phyloP scores from a whole-genome alignment of 192 early-diverging fungal species.

The Coemansia sp. region DNA sequence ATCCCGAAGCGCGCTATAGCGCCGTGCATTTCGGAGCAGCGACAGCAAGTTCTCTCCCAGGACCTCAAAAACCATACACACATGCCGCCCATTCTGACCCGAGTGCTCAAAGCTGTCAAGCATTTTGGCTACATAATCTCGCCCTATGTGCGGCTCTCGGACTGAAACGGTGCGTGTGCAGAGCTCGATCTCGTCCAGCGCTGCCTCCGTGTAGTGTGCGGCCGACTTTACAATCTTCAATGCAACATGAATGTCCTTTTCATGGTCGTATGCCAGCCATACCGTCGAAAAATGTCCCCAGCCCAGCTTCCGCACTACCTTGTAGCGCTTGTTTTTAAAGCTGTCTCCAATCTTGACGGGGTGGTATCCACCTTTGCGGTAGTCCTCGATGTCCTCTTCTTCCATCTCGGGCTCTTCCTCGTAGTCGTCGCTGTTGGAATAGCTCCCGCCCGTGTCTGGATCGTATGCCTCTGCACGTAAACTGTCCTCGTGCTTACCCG shows the following conservation, averaged over 20 bases:
- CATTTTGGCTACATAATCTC: slow-evolving; percentile 75
- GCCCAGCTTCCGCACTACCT: slow-evolving; percentile 88
- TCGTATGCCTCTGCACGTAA: background rate
- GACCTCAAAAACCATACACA: slow-evolving; percentile 98
- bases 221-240: slow-evolving; percentile 98
- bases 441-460: slow-evolving; percentile 6
- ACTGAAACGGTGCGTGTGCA: slow-evolving; percentile 71
- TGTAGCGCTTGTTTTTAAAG: slow-evolving; percentile 78
- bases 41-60: slow-evolving; percentile 92
- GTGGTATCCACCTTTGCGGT: slow-evolving; percentile 93
- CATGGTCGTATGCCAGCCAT: slow-evolving; percentile 83
- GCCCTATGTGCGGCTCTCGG: slow-evolving; percentile 36
- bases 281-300: slow-evolving; percentile 99
- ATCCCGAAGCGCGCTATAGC: slow-evolving; percentile 39
- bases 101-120: slow-evolving; percentile 88
- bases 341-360: slow-evolving; percentile 79
- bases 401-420: slow-evolving; percentile 59
- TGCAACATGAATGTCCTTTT: slow-evolving; percentile 78
- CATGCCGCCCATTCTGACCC: slow-evolving; percentile 87
- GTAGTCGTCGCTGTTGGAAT: slow-evolving; percentile 39
- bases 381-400: slow-evolving; percentile 90
- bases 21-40: slow-evolving; percentile 67
- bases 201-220: slow-evolving; percentile 91
- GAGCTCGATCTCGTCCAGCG: slow-evolving; percentile 93
- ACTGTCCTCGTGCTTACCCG: background rate